Base-by-base conservation (phyloP, 441 rosid species). In the Pelargonium cotyledonis region DNA sequence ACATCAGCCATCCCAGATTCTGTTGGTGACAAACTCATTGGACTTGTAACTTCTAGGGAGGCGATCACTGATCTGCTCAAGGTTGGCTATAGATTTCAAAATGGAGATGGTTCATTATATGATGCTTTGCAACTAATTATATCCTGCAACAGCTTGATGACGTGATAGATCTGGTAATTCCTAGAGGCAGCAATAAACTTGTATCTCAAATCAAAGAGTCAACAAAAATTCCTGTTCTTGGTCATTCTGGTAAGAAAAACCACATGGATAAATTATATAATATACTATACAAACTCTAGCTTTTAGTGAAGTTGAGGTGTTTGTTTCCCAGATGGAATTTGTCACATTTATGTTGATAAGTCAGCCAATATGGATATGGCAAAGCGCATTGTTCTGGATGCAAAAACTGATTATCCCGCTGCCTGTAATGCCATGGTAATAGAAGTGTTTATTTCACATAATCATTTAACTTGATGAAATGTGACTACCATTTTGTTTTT, bases 351-450 rank as follows among this genome's bases (percentile, higher is more conserved):
- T 76, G 89, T 92, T 74, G 99, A 95, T 58, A 92, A 95, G 77
- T 89, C 89, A 68, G 96, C 98, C 78, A 70, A 90, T 68, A 66
- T 86, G 77, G 90, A 84, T 66, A 92, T 84, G 88, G 96, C 97
- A 67, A 95, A 82, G 84, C 85, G 82, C 63, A 66, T 95, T 61
- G 81, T 92, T 63, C 64, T 89, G 70, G 99, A 95, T 85, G 97
- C 99, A 55, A 95, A 92, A 79, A 7, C 80, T 68, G 99, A 95
- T 78, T 95, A 95, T 80, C 98, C 99, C 29, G 99, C 99, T 64
- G 98, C 97, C 66, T 95, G 99, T 75, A 92, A 95, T 63, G 96
- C 99, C 12, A 87, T 92, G 99, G 99, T 95, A 85, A 81, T 81
- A 10, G 5, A 5, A 15, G 60, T 0, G 8, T 55, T 55, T 55